Evolutionary conservation across 176 grass and related monocot genomes (phyloP), one percentile per base, ranked within the genome.

Genomic region (Oryza longistaminata): DNA sequence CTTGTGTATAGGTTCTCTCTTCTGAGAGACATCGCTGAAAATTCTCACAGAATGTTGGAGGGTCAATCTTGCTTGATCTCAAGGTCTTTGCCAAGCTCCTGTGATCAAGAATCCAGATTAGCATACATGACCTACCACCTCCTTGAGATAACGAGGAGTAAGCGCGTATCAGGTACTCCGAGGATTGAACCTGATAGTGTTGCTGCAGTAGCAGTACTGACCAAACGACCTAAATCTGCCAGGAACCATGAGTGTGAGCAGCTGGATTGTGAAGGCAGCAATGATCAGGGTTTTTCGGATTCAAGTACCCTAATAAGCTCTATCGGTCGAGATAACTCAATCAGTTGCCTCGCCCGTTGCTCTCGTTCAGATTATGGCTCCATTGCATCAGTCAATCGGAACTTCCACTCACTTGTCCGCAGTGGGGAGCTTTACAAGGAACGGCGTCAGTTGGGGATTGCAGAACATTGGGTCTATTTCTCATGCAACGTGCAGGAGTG

Each of bases 401-500:
- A 83, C 48, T 98, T 98, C 61, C 89, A 76, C 8, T 92, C 80
- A 9, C 87, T 98, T 85, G 87, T 98, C 26, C 88, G 70, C 17
- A 91, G 55, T 37, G 96, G 96, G 62, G 91, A 93, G 24, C 77
- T 98, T 33, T 98, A 94, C 86, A 91, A 82, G 86, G 88, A 87
- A 66, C 88, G 96, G 35, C 81, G 93, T 4, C 76, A 37, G 74
- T 70, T 77, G n/a, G 93, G 91, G 67, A 98, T 98, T 68, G 84
- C 85, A 22, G 96, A 98, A 85, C 93, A 98, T 52, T 95, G 96
- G 96, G 93, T 98, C 2, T 98, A 98, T 82, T 98, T 98, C 88
- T 98, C 93, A 7, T 98, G 96, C 83, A 92, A 92, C 45, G 71
- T 93, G 68, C 89, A 92, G 46, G 91, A 98, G 88, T 98, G 96